Base-by-base conservation (phyloP, 2,329 filamentous ascomycete species). In the Raffaelea ambrosiae region DNA sequence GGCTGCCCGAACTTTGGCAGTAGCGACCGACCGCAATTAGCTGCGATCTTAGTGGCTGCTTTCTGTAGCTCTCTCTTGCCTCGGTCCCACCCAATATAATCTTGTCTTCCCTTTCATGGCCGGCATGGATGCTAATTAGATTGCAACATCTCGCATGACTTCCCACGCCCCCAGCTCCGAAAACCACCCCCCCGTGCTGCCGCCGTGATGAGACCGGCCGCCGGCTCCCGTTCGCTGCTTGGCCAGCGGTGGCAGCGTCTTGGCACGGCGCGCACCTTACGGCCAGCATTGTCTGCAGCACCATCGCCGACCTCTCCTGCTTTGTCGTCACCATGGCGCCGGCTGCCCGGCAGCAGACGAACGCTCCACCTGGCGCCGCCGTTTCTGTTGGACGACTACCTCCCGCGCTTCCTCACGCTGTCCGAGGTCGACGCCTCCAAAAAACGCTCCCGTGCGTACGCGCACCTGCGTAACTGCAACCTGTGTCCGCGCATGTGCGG, bases 391-490 rank as follows among this genome's bases (percentile, higher is more conserved):
- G 80, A 85, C 48, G 76, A 83, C 59, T 88, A 93, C 63, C 77
- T 77, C 13, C 86, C 87, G 1, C 78, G 83, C 43, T 89, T 89
- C 60, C 76, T 83, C 55, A 71, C 77, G 4, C 71, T 93, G 13
- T 80, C 81, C 2, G 78, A 84, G 2, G 62, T 77, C 3, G 83
- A 90, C 46, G 81, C 79, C 4, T 74, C 85, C 2, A 81, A 80
- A 66, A 94, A 94, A 62, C 79, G 85, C 11, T 83, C 82, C 1
- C 67, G 70, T 19, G 86, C 87, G 2, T 88, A 90, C 58, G 79
- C 81, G 1, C 86, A 94, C 60, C 70, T 94, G 23, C 70, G 76
- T 13, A 81, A 88, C 48, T 94, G 86, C 66, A 94, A 93, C 57
- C 72, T 94, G 8, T 94, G 87, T 57, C 87, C 88, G 2, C 74